Percentiles rank a stretch among this genome's conserved stretches.
Conservation (phyloP, 768 basidiomycete species). For the Phanerochaete sordida region DNA sequence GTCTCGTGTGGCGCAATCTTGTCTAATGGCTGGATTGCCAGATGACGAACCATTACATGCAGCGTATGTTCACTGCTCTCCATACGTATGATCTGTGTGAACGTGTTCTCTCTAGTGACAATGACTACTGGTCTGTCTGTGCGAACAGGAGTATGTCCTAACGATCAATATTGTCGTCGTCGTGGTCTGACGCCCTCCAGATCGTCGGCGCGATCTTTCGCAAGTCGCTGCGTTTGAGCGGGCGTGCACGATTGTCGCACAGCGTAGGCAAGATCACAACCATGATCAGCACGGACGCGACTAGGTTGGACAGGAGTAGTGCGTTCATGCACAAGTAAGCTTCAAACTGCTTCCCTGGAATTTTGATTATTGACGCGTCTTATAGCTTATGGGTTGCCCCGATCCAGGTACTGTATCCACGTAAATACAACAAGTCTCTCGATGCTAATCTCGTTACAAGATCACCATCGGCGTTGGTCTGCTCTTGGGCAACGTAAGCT, state of each 20-base stretch:
- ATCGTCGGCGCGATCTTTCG: slow-evolving; percentile 50
- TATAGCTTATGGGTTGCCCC: slow-evolving; percentile 63
- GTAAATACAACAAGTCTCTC: no score
- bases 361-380: no score
- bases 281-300: slow-evolving; percentile 63
- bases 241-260: slow-evolving; percentile 52
- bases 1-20: background rate
- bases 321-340: slow-evolving; percentile 31
- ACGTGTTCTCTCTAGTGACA: slow-evolving; percentile 26
- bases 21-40: slow-evolving; percentile 21
- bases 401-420: no score
- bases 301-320: slow-evolving; percentile 49
- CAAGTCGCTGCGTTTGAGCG: slow-evolving; percentile 66
- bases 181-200: no score
- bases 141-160: slow-evolving; percentile 46
- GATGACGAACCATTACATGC: slow-evolving; percentile 42
- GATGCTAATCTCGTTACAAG: no score
- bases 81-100: background rate
- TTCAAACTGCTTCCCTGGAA: no score
- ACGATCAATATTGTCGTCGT: no score
- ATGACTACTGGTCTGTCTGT: slow-evolving; percentile 47
- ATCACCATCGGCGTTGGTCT: slow-evolving; percentile 59
- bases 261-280: slow-evolving; percentile 67
- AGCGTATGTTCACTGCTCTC: slow-evolving; percentile 22
- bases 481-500: slow-evolving; percentile 53